These are phyloP conservation scores for Boletus sp. DNA, from an alignment of 768 basidiomycete species.

Conservation along the genomic window DNA sequence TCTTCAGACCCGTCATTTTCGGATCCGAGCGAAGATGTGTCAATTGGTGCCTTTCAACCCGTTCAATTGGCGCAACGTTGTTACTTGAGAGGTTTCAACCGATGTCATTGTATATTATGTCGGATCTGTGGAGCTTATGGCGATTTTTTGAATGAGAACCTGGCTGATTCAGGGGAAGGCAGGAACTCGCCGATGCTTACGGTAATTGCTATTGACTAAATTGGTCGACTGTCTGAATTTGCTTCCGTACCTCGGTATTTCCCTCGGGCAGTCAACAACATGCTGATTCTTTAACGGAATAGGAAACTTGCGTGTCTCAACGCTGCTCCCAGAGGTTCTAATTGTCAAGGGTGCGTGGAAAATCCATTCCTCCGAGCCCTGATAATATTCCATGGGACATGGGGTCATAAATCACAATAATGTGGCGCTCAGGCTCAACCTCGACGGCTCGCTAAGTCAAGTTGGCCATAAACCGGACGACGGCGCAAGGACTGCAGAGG, in stretches of 20 bases:
- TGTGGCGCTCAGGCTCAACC: background rate
- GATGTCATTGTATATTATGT: background rate
- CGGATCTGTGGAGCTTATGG: background rate
- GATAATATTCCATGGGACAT: background rate
- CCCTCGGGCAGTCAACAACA: background rate
- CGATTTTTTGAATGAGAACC: constrained; percentile 4
- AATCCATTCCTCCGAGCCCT: background rate
- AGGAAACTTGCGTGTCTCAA: constrained; percentile 2
- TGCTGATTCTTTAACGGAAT: background rate
- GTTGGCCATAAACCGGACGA: background rate
- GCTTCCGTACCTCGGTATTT: background rate
- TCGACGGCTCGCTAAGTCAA: background rate
- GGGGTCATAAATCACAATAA: background rate
- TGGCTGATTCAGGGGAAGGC: constrained; percentile 2
- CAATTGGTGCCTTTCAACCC: constrained; percentile 14
- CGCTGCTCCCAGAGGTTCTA: background rate
- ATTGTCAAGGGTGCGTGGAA: constrained; percentile 4
- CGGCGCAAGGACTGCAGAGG: background rate
- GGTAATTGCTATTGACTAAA: constrained; percentile 15
- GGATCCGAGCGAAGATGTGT: constrained; percentile 5
- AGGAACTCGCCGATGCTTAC: constrained; percentile 5
- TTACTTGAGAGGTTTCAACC: constrained; percentile 8
- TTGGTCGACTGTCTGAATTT: constrained; percentile 1
- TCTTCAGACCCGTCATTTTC: constrained; percentile 7
- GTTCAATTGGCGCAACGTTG: constrained; percentile 1